Base-by-base conservation (phyloP, 345 rosid species). In the Leavenworthia alabamica region DNA sequence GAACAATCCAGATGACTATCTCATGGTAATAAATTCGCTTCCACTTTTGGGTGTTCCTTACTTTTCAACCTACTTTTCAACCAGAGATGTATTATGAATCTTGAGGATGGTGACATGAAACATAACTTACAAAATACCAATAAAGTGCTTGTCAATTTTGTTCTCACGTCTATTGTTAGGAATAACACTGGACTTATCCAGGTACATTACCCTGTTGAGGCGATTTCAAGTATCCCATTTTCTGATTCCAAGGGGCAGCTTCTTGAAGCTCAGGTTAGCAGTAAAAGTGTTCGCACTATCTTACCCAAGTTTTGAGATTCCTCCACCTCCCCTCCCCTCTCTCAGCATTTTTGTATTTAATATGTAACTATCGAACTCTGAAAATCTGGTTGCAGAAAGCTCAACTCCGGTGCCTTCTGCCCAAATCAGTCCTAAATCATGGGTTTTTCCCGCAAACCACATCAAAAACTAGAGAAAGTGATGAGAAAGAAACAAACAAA, bases 161-260 rank as follows among this genome's bases (percentile, higher is more conserved):
- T 27, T 66, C n/a, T 41, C 50, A n/a, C 64, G 20, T 69, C 26
- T 62, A 17, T 44, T 60, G 26, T 53, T 52, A 44, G 56, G 26
- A 27, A n/a, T 71, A 27, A 71, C 35, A 33, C 3, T 66, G 48
- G 48, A 37, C 28, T 36, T 42, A 28, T 63, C 36, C 81, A 91
- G 98, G 82, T 91, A 7, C 90, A 88, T 81, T 91, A 88, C 75
- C 98, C 98, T n/a, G 74, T 68, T 3, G 98, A 88, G 76, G 98
- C 95, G 44, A 78, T 86, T 60, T 80, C 78, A 41, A 78, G 68
- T 41, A 65, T 69, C 70, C 80, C 84, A 20, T 79, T 81, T 41
- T 80, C 92, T 15, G 98, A 91, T 45, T 73, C 90, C 71, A 91
- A 84, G 71, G 72, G 81, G 50, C 89, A 83, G 80, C 92, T 91